These are phyloP conservation scores for Mitragyna speciosa DNA, from an alignment of 257 asterid species.

Conservation along the genomic window DNA sequence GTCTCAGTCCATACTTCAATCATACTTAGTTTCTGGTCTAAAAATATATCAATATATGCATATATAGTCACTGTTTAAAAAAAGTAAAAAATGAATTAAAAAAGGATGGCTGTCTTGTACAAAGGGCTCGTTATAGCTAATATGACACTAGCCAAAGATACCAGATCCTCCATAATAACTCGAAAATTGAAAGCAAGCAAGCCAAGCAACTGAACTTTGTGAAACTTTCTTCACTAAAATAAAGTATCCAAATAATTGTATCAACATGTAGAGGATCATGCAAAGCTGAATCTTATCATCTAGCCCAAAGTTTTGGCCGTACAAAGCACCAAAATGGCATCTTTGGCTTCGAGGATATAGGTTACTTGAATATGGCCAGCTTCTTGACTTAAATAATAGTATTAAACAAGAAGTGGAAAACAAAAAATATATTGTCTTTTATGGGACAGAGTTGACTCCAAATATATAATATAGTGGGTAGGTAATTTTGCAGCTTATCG, in stretches of 20 bases:
- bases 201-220: no score
- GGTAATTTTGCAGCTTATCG: conserved; percentile 1
- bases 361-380: not conserved
- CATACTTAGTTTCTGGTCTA: no score
- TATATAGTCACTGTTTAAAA: no score
- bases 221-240: not conserved
- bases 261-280: not conserved
- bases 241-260: not conserved
- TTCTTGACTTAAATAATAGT: not conserved
- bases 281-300: not conserved
- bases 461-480: not conserved
- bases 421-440: not conserved
- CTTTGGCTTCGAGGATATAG: not conserved
- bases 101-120: no score
- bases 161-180: not conserved
- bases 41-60: no score
- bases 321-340: not conserved
- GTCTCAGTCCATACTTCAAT: no score
- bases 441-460: conserved; percentile 2
- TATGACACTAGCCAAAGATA: not conserved
- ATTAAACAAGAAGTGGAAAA: not conserved
- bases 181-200: not conserved
- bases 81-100: no score
- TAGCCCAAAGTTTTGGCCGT: not conserved
- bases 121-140: no score